A percentile compares a stretch with the other conserved stretches of the same genome.
phyloP scores from a whole-genome alignment of 1,284 basidiomycete genomes.

The Irpex lacteus region DNA sequence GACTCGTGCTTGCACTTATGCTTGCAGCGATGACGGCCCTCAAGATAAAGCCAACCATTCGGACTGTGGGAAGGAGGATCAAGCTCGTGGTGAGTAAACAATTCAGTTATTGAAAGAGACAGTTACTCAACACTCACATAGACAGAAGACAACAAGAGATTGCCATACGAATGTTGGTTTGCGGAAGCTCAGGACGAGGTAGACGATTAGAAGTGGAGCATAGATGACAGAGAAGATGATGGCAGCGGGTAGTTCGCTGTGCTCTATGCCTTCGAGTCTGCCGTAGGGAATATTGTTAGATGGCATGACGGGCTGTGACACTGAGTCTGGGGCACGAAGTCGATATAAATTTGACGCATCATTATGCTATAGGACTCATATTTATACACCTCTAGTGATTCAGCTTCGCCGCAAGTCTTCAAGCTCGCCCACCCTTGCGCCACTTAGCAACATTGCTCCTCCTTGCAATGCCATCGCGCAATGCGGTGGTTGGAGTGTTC shows the following conservation, averaged over 20 bases:
- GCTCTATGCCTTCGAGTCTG: constrained; percentile 6
- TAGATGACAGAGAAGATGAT: constrained; percentile 14
- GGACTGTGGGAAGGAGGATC: constrained; percentile 2
- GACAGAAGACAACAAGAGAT: constrained; percentile 10
- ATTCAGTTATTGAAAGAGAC: background rate
- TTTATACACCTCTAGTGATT: no score
- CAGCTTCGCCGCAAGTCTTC: no score
- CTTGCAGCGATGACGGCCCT: constrained; percentile 12
- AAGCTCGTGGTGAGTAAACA: background rate
- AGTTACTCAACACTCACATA: constrained; percentile 3
- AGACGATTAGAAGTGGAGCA: constrained; percentile 4
- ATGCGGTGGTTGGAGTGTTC: no score
- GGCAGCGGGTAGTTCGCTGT: constrained; percentile 9
- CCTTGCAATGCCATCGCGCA: no score
- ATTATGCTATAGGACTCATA: no score
- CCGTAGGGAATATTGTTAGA: background rate
- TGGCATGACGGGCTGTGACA: no score
- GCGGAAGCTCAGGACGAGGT: constrained; percentile 5
- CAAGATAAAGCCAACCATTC: constrained; percentile 10
- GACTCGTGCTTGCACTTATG: constrained; percentile 1
- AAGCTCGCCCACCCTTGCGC: no score
- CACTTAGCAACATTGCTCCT: no score
- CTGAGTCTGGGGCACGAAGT: no score
- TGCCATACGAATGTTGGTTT: constrained; percentile 9
- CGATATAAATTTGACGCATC: no score